phyloP scores from a whole-genome alignment of 805 yeast genomes.

The Ascoidea asiatica region DNA sequence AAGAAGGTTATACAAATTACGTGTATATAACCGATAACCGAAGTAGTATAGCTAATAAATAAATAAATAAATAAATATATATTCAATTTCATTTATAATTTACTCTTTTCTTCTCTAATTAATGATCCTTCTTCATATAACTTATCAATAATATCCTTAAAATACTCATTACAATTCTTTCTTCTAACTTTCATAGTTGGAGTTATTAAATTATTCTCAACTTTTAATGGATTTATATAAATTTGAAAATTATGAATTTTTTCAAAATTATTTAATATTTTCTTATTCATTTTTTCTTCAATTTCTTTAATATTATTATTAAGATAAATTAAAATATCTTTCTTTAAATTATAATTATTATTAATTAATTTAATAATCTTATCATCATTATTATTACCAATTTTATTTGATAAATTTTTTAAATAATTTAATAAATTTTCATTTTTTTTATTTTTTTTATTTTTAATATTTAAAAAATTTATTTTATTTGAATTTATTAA shows the following conservation, averaged over 20 bases:
- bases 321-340: too few relatives aligned
- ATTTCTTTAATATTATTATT: neutral
- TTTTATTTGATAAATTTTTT: too few relatives aligned
- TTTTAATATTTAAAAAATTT: too few relatives aligned
- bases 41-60: neutral
- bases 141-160: conserved; percentile 20
- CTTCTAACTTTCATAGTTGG: conserved; percentile 39
- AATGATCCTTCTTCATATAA: conserved; percentile 28
- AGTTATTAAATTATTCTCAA: conserved; percentile 37
- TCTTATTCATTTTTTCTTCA: neutral
- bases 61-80: neutral
- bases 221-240: conserved; percentile 34
- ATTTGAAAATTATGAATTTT: conserved; percentile 31
- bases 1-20: neutral
- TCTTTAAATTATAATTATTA: too few relatives aligned
- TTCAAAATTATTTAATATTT: conserved; percentile 33
- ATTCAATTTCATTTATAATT: conserved; percentile 1
- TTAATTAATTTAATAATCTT: neutral
- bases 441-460: too few relatives aligned
- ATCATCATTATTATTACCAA: neutral
- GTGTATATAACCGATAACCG: neutral
- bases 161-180: conserved; percentile 24
- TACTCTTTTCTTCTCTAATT: conserved; percentile 1
- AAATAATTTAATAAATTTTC: neutral
- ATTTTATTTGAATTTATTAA: too few relatives aligned